These are phyloP conservation scores for Cercospora beticola DNA, from an alignment of 2,329 filamentous ascomycete genomes.

Conservation along the genomic window DNA sequence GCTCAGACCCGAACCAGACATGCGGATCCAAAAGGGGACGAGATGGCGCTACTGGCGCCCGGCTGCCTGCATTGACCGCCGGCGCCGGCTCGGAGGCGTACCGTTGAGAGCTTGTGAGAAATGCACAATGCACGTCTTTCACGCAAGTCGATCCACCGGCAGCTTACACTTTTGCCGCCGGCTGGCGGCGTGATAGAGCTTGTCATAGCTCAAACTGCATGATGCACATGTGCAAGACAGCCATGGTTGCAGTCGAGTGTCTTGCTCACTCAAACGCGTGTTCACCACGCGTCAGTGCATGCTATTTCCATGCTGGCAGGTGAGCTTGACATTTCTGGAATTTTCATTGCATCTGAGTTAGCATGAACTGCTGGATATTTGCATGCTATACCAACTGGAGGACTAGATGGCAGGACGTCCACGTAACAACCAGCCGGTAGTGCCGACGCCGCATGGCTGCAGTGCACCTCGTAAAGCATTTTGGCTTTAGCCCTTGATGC, in stretches of 20 bases:
- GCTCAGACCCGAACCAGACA: conserved; percentile 9
- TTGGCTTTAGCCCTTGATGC: conserved; percentile 14
- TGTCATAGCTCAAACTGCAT: neutral
- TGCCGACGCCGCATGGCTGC: conserved; percentile 7
- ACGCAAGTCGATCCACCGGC: neutral
- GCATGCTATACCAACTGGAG: neutral
- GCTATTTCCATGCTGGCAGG: neutral
- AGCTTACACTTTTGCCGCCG: neutral
- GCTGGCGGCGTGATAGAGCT: neutral
- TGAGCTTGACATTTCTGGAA: neutral
- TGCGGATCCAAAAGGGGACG: neutral
- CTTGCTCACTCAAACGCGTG: neutral
- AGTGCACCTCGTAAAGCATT: neutral
- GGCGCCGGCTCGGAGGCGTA: neutral
- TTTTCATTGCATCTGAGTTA: neutral
- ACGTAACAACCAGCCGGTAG: neutral
- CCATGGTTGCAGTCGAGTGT: neutral
- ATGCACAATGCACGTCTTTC: neutral
- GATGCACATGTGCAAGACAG: neutral
- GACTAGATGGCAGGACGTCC: neutral
- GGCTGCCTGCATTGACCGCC: conserved; percentile 3
- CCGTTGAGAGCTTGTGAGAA: conserved; percentile 3
- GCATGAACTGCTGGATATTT: neutral
- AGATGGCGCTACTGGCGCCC: conserved; percentile 9
- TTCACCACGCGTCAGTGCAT: neutral